A percentile compares a stretch with the other conserved stretches of the same genome.
Evolutionary conservation across 495 filamentous ascomycete species (phyloP).

Genomic region (Penicillium soppii): DNA sequence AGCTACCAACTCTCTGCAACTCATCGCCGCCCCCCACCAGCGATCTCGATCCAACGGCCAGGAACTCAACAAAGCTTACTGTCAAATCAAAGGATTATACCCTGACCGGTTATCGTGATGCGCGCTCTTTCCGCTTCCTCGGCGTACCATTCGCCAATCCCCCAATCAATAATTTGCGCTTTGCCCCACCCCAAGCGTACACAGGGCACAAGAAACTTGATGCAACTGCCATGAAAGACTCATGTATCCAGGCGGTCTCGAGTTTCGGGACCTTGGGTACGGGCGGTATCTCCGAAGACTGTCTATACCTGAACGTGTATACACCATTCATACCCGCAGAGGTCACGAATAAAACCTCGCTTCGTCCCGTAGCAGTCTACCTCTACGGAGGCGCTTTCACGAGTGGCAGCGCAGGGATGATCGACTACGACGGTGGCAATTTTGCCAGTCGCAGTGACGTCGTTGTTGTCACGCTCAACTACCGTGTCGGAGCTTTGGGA

Average conservation of each 20-base stretch:
- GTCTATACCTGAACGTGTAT: constrained; percentile 41
- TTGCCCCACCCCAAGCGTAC: constrained; percentile 42
- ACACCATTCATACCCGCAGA: constrained; percentile 23
- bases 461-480: constrained; percentile 50
- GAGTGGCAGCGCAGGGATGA: constrained; percentile 34
- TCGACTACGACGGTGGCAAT: constrained; percentile 43
- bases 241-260: constrained; percentile 41
- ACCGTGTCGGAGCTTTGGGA: constrained; percentile 43
- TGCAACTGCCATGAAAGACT: constrained; percentile 40
- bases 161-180: constrained; percentile 36
- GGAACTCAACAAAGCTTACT: constrained; percentile 30
- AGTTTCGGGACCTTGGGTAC: constrained; percentile 9
- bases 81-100: constrained; percentile 25
- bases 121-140: constrained; percentile 53
- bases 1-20: constrained; percentile 26
- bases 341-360: constrained; percentile 12
- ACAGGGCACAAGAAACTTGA: constrained; percentile 39
- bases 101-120: constrained; percentile 48
- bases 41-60: constrained; percentile 15
- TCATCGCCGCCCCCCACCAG: constrained; percentile 26
- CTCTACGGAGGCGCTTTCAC: constrained; percentile 50
- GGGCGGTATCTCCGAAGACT: constrained; percentile 41
- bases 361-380: constrained; percentile 41
- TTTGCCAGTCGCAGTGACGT: constrained; percentile 47
- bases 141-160: constrained; percentile 51